phyloP scores from a whole-genome alignment of 257 asterid genomes.

The Penstemon eatonii region DNA sequence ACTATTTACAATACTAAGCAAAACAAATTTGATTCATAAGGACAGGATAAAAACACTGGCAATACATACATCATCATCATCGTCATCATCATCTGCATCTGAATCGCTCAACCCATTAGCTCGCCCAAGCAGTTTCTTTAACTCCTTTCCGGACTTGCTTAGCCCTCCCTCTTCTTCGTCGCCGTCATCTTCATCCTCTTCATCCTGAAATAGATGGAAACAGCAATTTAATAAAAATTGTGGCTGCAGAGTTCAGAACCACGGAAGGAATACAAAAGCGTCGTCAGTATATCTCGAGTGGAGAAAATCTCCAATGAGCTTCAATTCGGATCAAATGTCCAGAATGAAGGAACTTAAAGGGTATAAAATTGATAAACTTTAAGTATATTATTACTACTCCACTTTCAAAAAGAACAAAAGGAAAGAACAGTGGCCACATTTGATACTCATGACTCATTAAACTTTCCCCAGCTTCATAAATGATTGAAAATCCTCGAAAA shows the following conservation, averaged over 20 bases:
- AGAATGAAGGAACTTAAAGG: not conserved
- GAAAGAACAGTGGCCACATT: not conserved
- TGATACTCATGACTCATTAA: not conserved
- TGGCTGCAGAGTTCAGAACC: conserved; percentile 13
- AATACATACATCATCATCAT: conserved; percentile 78
- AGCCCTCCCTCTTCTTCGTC: conserved; percentile 84
- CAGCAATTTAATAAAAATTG: not conserved
- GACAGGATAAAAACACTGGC: conserved; percentile 20
- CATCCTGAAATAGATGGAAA: conserved; percentile 58
- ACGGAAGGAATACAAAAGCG: conserved; percentile 16
- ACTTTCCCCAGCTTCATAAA: conserved; percentile 9
- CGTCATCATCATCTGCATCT: conserved; percentile 82
- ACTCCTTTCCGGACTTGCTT: conserved; percentile 97
- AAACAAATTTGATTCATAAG: conserved; percentile 8
- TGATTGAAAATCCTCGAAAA: conserved; percentile 3
- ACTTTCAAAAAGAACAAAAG: conserved; percentile 10
- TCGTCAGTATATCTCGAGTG: not conserved
- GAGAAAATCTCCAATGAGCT: not conserved
- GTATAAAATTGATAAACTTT: not conserved
- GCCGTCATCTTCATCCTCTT: conserved; percentile 84
- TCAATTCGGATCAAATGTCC: not conserved
- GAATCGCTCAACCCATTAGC: conserved; percentile 86
- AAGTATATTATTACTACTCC: not conserved
- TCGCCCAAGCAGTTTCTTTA: conserved; percentile 89
- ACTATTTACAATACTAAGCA: conserved; percentile 15